Evolutionary conservation across 2,329 filamentous ascomycete species (phyloP), one percentile per base, ranked within the genome.

Genomic region (Aspergillus sergii): DNA sequence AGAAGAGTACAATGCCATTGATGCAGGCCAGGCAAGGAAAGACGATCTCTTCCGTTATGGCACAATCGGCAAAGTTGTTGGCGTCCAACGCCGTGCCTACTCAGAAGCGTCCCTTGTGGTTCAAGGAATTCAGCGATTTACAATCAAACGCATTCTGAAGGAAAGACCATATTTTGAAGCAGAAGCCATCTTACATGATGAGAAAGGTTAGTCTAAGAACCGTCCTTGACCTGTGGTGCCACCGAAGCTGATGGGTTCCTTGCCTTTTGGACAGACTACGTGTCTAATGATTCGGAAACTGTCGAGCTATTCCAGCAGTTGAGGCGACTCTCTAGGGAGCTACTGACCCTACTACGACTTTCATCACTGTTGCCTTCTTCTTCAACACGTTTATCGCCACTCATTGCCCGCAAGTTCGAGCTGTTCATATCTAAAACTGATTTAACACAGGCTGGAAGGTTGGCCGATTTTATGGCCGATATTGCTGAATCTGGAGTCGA

Each of bases 401-500:
- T 94, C n/a, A 85, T 98, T 58, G 93, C 93, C 0, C 88, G 93
- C 57, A 88, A 94, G 58, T 86, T 99, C 50, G 94, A 98, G 73
- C 81, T 94, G 59, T 95, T 93, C 77, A 97, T 99, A 67, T 85
- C 89, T 36, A 89, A 90, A 76, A 96, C 95, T 75, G 89, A 93
- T 63, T 77, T 95, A 57, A 84, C 87, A 48, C 93, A 98, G 69
- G 94, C 94, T 1, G 94, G 94, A 2, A 82, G 88, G 10, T 84
- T 99, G 11, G 94, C 95, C 8, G 95, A 99, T 76, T 98, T 98
- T 76, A 97, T 99, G 93, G 90, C 93, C 45, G 96, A 97, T 74
- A 86, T 98, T 28, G 87, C 96, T 3, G 93, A 97, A 66, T 89
- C 91, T 57, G 91, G 88, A 11, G 91, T 96, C 67, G 93, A 97